Percentiles rank a stretch among this genome's conserved stretches.
These are phyloP conservation scores for Hibiscus tridactylites DNA, from an alignment of 345 rosid genomes.

Conservation along the genomic window DNA sequence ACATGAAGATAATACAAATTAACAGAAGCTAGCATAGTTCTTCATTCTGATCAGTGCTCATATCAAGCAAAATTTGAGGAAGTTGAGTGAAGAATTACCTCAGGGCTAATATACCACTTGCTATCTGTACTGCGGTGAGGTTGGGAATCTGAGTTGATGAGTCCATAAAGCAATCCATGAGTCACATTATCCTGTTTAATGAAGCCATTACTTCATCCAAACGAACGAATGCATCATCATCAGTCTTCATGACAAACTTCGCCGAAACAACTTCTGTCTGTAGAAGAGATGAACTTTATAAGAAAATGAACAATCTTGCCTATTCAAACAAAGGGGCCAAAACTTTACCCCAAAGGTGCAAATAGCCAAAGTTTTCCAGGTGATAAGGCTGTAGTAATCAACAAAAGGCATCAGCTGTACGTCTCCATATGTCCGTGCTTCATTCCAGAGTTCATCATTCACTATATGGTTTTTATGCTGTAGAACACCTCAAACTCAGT, in stretches of 20 bases:
- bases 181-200: slow-evolving; percentile 43
- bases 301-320: slow-evolving; percentile 18
- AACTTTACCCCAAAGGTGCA: slow-evolving; percentile 88
- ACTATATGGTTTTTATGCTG: slow-evolving; percentile 94
- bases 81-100: slow-evolving; percentile 39
- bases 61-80: not conserved
- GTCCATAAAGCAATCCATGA: slow-evolving; percentile 75
- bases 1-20: not conserved
- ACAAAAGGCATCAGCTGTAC: slow-evolving; percentile 96
- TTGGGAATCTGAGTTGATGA: slow-evolving; percentile 71
- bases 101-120: slow-evolving; percentile 87
- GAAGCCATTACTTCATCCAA: slow-evolving; percentile 80
- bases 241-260: slow-evolving; percentile 91
- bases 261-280: slow-evolving; percentile 78
- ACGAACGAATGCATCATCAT: slow-evolving; percentile 95
- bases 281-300: slow-evolving; percentile 19
- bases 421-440: slow-evolving; percentile 76
- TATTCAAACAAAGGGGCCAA: slow-evolving; percentile 12
- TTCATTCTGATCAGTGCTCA: not conserved
- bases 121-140: slow-evolving; percentile 82
- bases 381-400: slow-evolving; percentile 91
- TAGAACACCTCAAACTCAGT: slow-evolving; percentile 22
- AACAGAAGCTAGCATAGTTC: not conserved
- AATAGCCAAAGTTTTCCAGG: slow-evolving; percentile 94
- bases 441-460: slow-evolving; percentile 89